These are phyloP conservation scores for Neotropicomus parvogracilis DNA, from an alignment of 1,284 basidiomycete species.

Conservation along the genomic window DNA sequence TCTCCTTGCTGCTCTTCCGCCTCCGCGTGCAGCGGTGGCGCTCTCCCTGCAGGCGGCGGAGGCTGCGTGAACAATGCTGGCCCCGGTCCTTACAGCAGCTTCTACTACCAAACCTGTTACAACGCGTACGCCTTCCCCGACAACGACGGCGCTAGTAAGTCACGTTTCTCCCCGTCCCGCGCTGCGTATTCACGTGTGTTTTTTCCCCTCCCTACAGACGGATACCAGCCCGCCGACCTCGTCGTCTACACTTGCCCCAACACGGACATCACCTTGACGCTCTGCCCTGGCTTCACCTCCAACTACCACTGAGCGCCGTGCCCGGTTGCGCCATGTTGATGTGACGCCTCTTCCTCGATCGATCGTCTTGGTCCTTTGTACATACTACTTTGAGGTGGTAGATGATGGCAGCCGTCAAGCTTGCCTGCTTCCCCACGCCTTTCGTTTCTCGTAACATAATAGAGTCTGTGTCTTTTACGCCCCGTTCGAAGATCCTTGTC, in stretches of 20 bases:
- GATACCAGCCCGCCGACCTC: slow-evolving; percentile 26
- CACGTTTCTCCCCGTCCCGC: background rate
- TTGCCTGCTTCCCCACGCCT: no score
- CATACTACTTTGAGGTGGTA: no score
- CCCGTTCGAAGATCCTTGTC: no score
- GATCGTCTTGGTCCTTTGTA: no score
- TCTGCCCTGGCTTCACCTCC: slow-evolving; percentile 32
- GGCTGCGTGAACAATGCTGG: slow-evolving; percentile 29
- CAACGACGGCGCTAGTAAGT: slow-evolving; percentile 31
- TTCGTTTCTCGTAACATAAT: no score
- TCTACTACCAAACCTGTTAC: slow-evolving; percentile 29
- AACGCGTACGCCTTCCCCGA: slow-evolving; percentile 35
- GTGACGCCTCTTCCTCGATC: no score
- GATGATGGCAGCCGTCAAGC: no score
- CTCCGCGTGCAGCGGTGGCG: slow-evolving; percentile 24
- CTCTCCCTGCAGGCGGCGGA: slow-evolving; percentile 29
- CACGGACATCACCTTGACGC: slow-evolving; percentile 32
- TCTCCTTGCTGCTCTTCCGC: slow-evolving; percentile 31
- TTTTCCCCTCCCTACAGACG: background rate
- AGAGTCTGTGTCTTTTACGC: no score
- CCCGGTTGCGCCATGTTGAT: no score
- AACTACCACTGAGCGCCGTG: slow-evolving; percentile 8
- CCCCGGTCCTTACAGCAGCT: slow-evolving; percentile 30
- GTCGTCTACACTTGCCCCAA: slow-evolving; percentile 34
- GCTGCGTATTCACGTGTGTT: background rate